Evolutionary conservation across 805 yeast species (phyloP), one percentile per base, ranked within the genome.

Genomic region (Pichia membranifaciens): DNA sequence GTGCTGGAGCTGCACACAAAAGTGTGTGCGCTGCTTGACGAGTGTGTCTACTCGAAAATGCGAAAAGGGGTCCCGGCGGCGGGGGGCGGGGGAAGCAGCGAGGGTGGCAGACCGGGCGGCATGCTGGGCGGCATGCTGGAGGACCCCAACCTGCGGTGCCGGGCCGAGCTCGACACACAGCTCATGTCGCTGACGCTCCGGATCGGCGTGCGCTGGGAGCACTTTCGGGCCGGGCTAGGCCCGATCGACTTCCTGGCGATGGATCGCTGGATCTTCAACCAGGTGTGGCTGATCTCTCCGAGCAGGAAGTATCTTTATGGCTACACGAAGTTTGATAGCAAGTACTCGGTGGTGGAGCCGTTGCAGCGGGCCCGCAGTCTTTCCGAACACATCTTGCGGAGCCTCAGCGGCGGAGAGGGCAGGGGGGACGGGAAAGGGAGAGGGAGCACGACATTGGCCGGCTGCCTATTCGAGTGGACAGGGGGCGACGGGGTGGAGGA

Each of bases 251-350:
- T 39, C n/a, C 23, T 58, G 7, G 56, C 58, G 3, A 51, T 66
- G 3, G 62, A 64, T 44, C 49, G 69, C 43, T 58, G 53, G 18
- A 29, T 67, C 13, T 67, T 51, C 48, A 49, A 58, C 7, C 31
- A 46, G 5, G 44, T 60, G 12, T 54, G 51, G 39, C 13, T 23
- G 8, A 38, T 51, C 2, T 39, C 46, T 15, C 45, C 50, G 3
- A 43, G 38, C 12, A 5, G 7, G 4, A 41, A 43, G 4, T 51
- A 51, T 21, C 20, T 18, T 5, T 46, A 45, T 20, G 33, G 41
- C 23, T 51, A 36, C 25, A 45, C 51, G 5, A 43, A 33, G 28
- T 51, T 51, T 41, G 54, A 51, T 31, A 44, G 40, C 15, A 21
- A 18, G 6, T 38, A 51, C 17, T 43, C 41, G 1, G 45, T 44